Base-by-base conservation (phyloP, 306 rosid genomes). In the Quercus wislizeni region DNA sequence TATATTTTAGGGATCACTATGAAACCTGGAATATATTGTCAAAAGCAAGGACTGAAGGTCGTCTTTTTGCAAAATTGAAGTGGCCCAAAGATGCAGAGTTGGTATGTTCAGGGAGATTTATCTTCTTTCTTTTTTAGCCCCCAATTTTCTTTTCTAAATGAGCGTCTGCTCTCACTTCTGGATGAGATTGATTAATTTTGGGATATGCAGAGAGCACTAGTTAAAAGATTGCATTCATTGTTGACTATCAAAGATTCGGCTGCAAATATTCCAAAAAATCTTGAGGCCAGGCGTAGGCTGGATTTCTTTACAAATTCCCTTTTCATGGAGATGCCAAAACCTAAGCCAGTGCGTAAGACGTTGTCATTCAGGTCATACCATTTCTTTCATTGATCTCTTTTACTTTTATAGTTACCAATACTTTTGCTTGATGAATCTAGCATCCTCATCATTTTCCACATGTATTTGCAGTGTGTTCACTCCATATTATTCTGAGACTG, bases 221-320 rank as follows among this genome's bases (percentile, higher is more conserved):
- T 92, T 63, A 94, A 90, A 90, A 87, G 99, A 86, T 85, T 94
- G 87, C 74, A 88, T 86, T 91, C 97, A 0, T 77, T 94, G 83
- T 85, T 92, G 87, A 94, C 97, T 23, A 94, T 92, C 81, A 89
- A 94, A 87, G 97, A 94, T 35, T 94, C 99, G 1, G 99, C 97
- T 35, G 88, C 93, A 73, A 94, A 83, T 88, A 75, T 94, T 79
- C 99, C 99, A 31, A 92, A 51, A 75, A 94, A 94, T 91, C 92
- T 94, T 82, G 99, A 94, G 90, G 97, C 99, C 70, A 41, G 91
- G 78, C 92, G 99, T 62, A 86, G 99, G 76, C 85, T 94, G 67
- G 62, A 90, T 79, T 94, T 94, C 86, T 94, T 94, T 56, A 81
- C 97, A 65, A 94, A 94, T 85, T 94, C 99, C 6, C 99, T 94